Conservation (phyloP, 768 basidiomycete species). For the Lactifluus piperatus region DNA sequence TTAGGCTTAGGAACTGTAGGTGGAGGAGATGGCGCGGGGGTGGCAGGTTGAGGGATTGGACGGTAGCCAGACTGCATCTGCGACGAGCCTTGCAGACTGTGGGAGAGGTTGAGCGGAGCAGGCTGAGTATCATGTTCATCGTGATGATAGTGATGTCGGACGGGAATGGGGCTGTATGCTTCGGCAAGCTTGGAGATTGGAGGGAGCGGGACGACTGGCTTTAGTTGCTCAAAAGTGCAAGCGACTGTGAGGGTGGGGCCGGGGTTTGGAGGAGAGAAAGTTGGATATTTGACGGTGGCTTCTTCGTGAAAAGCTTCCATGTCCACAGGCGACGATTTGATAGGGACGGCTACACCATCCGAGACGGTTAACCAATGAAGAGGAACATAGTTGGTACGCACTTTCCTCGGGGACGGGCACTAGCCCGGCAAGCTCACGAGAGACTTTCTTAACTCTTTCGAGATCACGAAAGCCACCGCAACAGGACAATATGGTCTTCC, state of each 20-base stretch:
- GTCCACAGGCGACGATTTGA: constrained; percentile 89
- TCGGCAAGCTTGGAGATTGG: constrained; percentile 68
- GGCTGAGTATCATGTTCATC: constrained; percentile 53
- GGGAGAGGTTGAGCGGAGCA: constrained; percentile 31
- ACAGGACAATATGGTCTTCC: constrained; percentile 90
- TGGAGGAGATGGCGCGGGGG: constrained; percentile 87
- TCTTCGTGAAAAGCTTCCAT: constrained; percentile 85
- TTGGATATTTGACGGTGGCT: constrained; percentile 92
- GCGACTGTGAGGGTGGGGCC: constrained; percentile 33
- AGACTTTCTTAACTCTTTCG: constrained; percentile 69
- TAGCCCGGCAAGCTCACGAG: constrained; percentile 78
- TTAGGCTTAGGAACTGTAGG: constrained; percentile 75
- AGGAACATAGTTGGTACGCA: constrained; percentile 22
- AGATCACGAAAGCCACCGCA: constrained; percentile 90
- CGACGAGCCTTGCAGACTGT: constrained; percentile 24
- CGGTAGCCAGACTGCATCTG: constrained; percentile 37
- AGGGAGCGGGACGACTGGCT: constrained; percentile 25
- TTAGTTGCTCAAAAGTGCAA: constrained; percentile 17
- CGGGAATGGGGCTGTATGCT: constrained; percentile 86
- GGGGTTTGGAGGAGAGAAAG: constrained; percentile 54
- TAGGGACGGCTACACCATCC: constrained; percentile 40
- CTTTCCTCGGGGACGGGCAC: constrained; percentile 43
- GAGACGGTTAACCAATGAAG: background rate
- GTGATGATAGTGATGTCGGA: constrained; percentile 91
- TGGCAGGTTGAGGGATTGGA: constrained; percentile 57